Percentiles rank a stretch among this genome's conserved stretches.
Conservation (phyloP, 768 basidiomycete species). For the Inosperma sp. region DNA sequence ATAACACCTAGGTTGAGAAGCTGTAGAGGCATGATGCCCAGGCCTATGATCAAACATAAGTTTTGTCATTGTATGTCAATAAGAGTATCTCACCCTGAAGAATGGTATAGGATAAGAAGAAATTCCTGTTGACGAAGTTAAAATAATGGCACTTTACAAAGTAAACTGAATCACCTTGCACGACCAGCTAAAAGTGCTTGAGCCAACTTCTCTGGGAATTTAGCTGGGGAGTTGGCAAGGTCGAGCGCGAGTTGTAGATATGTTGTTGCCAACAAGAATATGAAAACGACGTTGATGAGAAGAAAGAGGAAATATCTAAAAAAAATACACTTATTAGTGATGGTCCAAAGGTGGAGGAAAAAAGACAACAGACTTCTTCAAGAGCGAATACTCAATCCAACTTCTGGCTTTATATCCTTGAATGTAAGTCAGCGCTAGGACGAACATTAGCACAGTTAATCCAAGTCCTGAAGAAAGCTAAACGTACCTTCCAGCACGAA, state of each 20-base stretch:
- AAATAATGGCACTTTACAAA: slow-evolving; percentile 7
- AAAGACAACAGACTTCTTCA: slow-evolving; percentile 74
- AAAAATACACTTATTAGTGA: slow-evolving; percentile 8
- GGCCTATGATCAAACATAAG: slow-evolving; percentile 38
- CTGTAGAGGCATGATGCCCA: slow-evolving; percentile 95
- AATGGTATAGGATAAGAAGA: slow-evolving; percentile 81
- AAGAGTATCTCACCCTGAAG: slow-evolving; percentile 55
- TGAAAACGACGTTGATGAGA: slow-evolving; percentile 88
- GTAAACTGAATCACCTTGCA: slow-evolving; percentile 46
- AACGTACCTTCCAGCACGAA: slow-evolving; percentile 74
- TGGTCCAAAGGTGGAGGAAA: not conserved
- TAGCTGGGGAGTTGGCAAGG: slow-evolving; percentile 88
- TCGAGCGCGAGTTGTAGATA: slow-evolving; percentile 91
- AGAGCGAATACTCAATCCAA: slow-evolving; percentile 87
- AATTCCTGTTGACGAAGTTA: slow-evolving; percentile 46
- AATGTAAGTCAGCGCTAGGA: slow-evolving; percentile 66
- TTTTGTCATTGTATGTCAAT: not conserved
- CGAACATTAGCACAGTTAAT: slow-evolving; percentile 15
- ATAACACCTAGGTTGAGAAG: slow-evolving; percentile 88
- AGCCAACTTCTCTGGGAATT: slow-evolving; percentile 91
- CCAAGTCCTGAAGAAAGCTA: slow-evolving; percentile 26
- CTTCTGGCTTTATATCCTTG: slow-evolving; percentile 89
- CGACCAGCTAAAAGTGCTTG: slow-evolving; percentile 71
- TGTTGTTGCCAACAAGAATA: slow-evolving; percentile 87
- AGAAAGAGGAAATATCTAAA: slow-evolving; percentile 90